Base-by-base conservation (phyloP, 208 protist genomes). In the Acanthamoeba divionensis region DNA sequence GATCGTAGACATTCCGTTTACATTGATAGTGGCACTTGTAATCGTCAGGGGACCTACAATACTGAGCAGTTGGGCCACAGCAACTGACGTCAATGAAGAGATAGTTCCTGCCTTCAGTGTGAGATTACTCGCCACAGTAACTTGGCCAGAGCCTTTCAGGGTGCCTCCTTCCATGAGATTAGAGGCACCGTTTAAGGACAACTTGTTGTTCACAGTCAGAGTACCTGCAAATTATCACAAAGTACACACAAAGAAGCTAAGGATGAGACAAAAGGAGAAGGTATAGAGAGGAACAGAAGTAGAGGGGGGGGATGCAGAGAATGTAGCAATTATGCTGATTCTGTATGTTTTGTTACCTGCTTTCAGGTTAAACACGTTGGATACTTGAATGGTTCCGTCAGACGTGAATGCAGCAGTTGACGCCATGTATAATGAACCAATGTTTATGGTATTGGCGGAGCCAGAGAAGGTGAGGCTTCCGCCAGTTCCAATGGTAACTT, bases 1-100 rank as follows among this genome's bases (percentile, higher is more conserved):
- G 24, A 83, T 8, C 31, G n/a, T 41, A 54, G 52, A 83, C 52
- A 65, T 83, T 5, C 73, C 73, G 73, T 83, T 83, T 15, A n/a
- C 6, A 54, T 83, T 83, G 0, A 83, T 29, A 33, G 13, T 83
- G 47, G 52, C 45, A 21, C 48, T 31, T 18, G 73, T 63, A 54
- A 83, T 29, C 48, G 48, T 10, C 24, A 54, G 15, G 24, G 8
- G 18, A 18, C 45, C 7, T 31, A 57, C 71, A 50, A 82, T 82
- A 12, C 26, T 31, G 45, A 82, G n/a, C 71, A 36, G 36, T 36
- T 62, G 48, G 33, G 36, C 33, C 48, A 38, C 73, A 54, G 57
- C 73, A 54, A 83, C 29, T 10, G 52, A 21, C 7, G 44, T 0
- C 29, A 83, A 12, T n/a, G n/a, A n/a, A 15, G 73, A 55, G 29